Evolutionary conservation across 2,329 filamentous ascomycete genomes (phyloP).

Genomic region (Penicillium occitanis): DNA sequence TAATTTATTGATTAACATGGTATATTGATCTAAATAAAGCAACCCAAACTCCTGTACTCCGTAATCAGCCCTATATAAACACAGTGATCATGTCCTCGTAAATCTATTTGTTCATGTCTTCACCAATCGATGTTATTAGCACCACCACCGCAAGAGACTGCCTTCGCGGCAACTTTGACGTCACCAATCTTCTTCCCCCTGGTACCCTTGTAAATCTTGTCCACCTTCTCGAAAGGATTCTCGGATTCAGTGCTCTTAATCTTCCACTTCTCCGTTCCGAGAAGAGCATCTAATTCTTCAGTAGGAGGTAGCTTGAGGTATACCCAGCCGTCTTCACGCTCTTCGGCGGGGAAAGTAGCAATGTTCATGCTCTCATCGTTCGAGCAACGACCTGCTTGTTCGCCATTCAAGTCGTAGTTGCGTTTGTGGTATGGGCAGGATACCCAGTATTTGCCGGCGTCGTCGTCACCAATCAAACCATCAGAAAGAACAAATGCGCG

Average conservation of each 20-base stretch:
- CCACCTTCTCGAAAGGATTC: conserved; percentile 57
- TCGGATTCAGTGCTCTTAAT: conserved; percentile 68
- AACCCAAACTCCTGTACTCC: background rate
- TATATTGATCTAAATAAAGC: background rate
- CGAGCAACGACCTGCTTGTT: conserved; percentile 66
- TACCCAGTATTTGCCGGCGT: conserved; percentile 70
- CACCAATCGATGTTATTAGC: conserved; percentile 38
- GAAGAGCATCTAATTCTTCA: conserved; percentile 73
- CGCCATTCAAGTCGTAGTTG: conserved; percentile 74
- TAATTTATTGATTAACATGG: background rate
- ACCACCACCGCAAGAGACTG: conserved; percentile 20
- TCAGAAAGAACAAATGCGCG: conserved; percentile 86
- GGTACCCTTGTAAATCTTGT: conserved; percentile 56
- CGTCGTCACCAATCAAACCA: conserved; percentile 68
- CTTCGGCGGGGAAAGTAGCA: conserved; percentile 76
- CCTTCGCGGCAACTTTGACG: conserved; percentile 22
- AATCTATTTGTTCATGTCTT: background rate
- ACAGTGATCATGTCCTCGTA: background rate
- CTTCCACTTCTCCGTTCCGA: conserved; percentile 77
- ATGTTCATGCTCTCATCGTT: conserved; percentile 76
- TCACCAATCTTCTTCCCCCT: conserved; percentile 53
- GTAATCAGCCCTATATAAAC: background rate
- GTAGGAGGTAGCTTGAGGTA: conserved; percentile 79
- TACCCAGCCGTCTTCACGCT: conserved; percentile 71
- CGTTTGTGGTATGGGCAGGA: conserved; percentile 87